These are phyloP conservation scores for Talaromyces sp. DNA, from an alignment of 2,329 filamentous ascomycete genomes.

Conservation along the genomic window DNA sequence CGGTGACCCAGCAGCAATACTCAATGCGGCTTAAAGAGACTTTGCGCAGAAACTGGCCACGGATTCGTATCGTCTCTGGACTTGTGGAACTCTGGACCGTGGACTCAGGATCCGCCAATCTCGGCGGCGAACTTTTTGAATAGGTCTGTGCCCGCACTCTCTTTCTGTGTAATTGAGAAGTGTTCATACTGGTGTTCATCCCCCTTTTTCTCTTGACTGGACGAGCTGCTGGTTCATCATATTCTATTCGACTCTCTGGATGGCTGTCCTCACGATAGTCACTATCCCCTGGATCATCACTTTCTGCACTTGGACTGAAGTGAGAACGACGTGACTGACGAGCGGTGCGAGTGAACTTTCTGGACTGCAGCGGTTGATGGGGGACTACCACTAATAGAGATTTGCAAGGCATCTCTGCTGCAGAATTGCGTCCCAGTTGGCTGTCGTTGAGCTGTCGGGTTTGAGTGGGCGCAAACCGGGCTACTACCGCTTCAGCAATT, in stretches of 20 bases:
- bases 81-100: neutral
- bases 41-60: neutral
- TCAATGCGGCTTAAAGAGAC: constrained; percentile 3
- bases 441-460: neutral
- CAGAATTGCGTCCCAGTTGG: neutral
- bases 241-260: too few species aligned
- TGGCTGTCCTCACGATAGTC: too few species aligned
- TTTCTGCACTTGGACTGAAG: neutral
- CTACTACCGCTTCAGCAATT: constrained; percentile 3
- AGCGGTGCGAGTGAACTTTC: neutral
- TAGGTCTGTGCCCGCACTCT: neutral
- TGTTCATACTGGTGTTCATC: neutral
- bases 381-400: constrained; percentile 2
- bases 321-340: neutral
- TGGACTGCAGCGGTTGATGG: neutral
- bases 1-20: neutral
- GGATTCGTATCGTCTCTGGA: neutral
- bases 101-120: neutral
- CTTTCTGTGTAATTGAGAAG: neutral
- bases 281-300: neutral
- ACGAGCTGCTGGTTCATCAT: neutral
- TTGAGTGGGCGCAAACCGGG: neutral
- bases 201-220: neutral
- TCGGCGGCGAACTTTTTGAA: neutral
- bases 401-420: neutral